phyloP scores from a whole-genome alignment of 2,329 filamentous ascomycete species.

The Fusarium agapanthi region DNA sequence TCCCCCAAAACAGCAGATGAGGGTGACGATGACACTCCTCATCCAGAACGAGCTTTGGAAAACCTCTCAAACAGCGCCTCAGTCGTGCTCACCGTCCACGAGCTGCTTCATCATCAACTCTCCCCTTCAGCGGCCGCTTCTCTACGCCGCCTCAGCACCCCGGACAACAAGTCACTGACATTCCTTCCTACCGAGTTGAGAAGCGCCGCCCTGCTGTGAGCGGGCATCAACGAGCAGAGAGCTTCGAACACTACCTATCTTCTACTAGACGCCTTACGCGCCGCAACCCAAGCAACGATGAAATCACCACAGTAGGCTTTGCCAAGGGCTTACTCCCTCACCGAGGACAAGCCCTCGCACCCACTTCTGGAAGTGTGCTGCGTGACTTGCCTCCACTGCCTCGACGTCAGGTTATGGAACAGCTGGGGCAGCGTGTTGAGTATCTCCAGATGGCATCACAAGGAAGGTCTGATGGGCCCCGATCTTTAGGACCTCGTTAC shows the following conservation, averaged over 20 bases:
- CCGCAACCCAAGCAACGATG: background rate
- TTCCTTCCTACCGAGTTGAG: background rate
- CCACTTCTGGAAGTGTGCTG: background rate
- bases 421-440: background rate
- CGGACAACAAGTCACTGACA: background rate
- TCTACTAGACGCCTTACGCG: background rate
- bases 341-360: background rate
- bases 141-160: background rate
- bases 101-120: background rate
- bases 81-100: background rate
- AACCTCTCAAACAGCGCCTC: no score
- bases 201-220: accelerated
- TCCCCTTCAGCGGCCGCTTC: background rate
- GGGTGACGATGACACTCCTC: accelerated
- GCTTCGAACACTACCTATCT: background rate
- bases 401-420: background rate
- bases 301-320: background rate
- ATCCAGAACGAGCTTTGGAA: accelerated
- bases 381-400: background rate
- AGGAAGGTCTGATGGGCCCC: accelerated
- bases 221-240: background rate
- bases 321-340: no score
- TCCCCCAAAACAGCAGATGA: background rate
- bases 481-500: accelerated
- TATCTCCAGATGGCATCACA: no score